Base-by-base conservation (phyloP, 345 rosid species). In the Melastoma malabathricum region DNA sequence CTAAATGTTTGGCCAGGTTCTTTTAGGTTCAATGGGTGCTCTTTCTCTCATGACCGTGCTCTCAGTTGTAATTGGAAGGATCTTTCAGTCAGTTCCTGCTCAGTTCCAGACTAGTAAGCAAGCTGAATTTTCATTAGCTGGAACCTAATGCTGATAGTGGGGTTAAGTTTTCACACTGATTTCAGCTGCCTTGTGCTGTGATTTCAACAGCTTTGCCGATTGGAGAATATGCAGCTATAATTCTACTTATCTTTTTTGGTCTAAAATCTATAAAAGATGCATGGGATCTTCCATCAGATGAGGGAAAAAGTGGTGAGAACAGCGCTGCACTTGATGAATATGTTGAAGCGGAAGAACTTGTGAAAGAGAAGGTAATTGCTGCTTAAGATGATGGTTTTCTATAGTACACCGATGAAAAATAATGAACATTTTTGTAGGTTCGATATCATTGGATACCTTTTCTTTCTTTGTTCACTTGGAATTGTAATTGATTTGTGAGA, bases 21-120 rank as follows among this genome's bases (percentile, higher is more conserved):
- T 92, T 61, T 65, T 92, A 69, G 98, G 96, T 38, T 92, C 98
- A 44, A 87, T 92, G 93, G 96, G 73, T 58, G 96, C 98, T 60
- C 83, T 92, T 71, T 83, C 90, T 50, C 83, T 92, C 59, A 87
- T 92, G 98, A 84, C 96, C 47, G 63, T 92, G 64, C 71, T 92
- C 58, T 92, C 96, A 0, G 98, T 87, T 65, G 69, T 87, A 34
- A 92, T 87, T 43, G 98, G 98, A 55, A 76, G 83, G 65, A 59
- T 92, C 58, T 92, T 92, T 73, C 85, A 79, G 55, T 87, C 98
- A 0, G 93, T 92, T 46, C 98, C 98, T 60, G 85, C 98, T 72
- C 95, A 92, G 69, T 87, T 92, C 61, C 96, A 87, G 49, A 92
- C 96, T 7, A 84, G 98, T 92, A 82, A 79, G 87, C 58, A 57